Conservation (phyloP, 495 filamentous ascomycete species). For the Aspergillus indologenus region DNA sequence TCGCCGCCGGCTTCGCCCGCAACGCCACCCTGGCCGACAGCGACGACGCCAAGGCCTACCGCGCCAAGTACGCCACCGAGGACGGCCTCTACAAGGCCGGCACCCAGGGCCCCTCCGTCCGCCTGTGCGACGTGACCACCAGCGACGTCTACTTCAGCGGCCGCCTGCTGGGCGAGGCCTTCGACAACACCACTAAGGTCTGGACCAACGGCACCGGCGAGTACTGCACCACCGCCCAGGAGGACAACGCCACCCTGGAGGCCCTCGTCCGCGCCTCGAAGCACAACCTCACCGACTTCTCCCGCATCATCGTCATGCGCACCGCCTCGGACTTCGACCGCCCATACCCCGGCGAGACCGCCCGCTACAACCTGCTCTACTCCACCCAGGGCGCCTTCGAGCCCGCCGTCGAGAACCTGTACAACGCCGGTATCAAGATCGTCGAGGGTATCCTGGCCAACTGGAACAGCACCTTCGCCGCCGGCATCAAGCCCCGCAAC, state of each 20-base stretch:
- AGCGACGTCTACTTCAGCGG: conserved; percentile 73
- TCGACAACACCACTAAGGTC: conserved; percentile 61
- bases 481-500: conserved; percentile 60
- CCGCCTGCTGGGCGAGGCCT: conserved; percentile 55
- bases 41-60: conserved; percentile 51
- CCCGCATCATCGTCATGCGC: conserved; percentile 69
- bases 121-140: conserved; percentile 67
- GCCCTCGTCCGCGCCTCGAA: conserved; percentile 59
- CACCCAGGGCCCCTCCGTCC: conserved; percentile 50
- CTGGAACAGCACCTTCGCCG: conserved; percentile 58
- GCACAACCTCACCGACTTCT: conserved; percentile 59
- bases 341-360: conserved; percentile 54
- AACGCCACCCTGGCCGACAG: conserved; percentile 57
- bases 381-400: conserved; percentile 57
- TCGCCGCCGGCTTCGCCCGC: conserved; percentile 54
- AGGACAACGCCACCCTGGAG: conserved; percentile 71
- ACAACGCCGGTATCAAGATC: conserved; percentile 62
- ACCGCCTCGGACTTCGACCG: conserved; percentile 72
- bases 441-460: conserved; percentile 60
- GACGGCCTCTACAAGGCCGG: conserved; percentile 48
- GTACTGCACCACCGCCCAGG: conserved; percentile 71
- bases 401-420: conserved; percentile 62
- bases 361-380: conserved; percentile 55
- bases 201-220: conserved; percentile 65
- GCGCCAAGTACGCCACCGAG: conserved; percentile 51